phyloP scores from a whole-genome alignment of 768 basidiomycete genomes.

The Russula sp. region DNA sequence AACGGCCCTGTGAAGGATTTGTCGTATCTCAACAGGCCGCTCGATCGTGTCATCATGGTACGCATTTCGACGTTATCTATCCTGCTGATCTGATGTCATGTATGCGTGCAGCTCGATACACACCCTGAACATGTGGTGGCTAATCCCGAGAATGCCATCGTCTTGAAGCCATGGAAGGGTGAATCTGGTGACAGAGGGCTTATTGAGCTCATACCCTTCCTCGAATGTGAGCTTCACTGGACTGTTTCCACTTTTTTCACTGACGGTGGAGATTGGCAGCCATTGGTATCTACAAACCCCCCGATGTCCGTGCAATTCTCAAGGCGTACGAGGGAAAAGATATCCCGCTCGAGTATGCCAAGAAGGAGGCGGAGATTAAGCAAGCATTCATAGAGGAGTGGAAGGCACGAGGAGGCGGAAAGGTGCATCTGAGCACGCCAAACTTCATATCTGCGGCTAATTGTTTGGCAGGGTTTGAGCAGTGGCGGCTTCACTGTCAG shows the following conservation, averaged over 20 bases:
- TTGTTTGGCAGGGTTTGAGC: constrained; percentile 29
- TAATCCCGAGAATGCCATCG: constrained; percentile 85
- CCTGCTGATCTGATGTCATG: constrained; percentile 60
- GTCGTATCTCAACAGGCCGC: constrained; percentile 78
- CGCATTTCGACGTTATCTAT: not conserved
- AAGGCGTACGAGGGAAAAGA: constrained; percentile 82
- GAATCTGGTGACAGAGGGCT: constrained; percentile 69
- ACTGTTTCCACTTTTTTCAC: not conserved
- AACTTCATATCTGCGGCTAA: constrained; percentile 21
- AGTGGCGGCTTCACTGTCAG: constrained; percentile 41
- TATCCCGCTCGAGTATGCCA: constrained; percentile 83
- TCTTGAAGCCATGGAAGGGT: constrained; percentile 84
- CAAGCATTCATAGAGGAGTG: constrained; percentile 74
- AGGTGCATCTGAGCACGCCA: not conserved
- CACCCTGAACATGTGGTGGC: constrained; percentile 67
- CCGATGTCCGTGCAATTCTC: constrained; percentile 84
- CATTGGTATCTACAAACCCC: constrained; percentile 83
- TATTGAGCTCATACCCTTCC: constrained; percentile 91
- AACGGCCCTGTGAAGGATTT: constrained; percentile 92
- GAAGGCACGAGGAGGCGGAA: constrained; percentile 40
- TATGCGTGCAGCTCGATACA: constrained; percentile 81
- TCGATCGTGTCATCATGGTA: constrained; percentile 20
- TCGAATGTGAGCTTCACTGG: constrained; percentile 63
- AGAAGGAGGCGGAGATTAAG: constrained; percentile 81
- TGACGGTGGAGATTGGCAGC: constrained; percentile 41